Percentiles rank a stretch among this genome's conserved stretches.
phyloP scores from a whole-genome alignment of 2,329 filamentous ascomycete genomes.

The Pseudogymnoascus destructans region DNA sequence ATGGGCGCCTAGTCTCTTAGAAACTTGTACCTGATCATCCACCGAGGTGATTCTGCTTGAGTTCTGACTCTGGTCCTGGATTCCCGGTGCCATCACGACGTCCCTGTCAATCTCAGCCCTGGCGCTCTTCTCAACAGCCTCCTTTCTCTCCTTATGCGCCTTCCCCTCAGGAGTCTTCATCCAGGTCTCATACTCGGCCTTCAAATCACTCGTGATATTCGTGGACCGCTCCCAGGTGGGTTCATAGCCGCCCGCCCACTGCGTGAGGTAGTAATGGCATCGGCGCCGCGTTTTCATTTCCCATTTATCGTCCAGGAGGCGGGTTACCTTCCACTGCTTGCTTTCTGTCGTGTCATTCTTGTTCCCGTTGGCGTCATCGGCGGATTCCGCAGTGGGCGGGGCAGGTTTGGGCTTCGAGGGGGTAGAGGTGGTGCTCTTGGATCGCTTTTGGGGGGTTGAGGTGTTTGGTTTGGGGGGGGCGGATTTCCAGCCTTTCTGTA shows the following conservation, averaged over 20 bases:
- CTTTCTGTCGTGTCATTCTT: too few relatives aligned
- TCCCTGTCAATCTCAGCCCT: background rate
- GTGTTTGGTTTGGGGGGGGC: background rate
- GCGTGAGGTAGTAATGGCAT: background rate
- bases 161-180: background rate
- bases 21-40: background rate
- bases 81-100: background rate
- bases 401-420: background rate
- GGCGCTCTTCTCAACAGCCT: background rate
- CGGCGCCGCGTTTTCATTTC: background rate
- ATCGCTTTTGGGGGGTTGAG: background rate
- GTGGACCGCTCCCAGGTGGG: background rate
- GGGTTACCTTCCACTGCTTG: background rate
- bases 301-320: background rate
- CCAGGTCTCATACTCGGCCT: background rate
- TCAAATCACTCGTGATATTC: background rate
- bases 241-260: background rate
- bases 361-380: background rate
- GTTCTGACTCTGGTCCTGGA: background rate
- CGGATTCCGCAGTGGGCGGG: background rate
- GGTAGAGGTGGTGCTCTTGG: background rate
- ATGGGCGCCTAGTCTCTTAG: background rate
- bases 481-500: background rate
- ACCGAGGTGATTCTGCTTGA: background rate
- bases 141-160: background rate